Evolutionary conservation across 2,329 filamentous ascomycete species (phyloP).

Genomic region (Colletotrichum cuscutae): DNA sequence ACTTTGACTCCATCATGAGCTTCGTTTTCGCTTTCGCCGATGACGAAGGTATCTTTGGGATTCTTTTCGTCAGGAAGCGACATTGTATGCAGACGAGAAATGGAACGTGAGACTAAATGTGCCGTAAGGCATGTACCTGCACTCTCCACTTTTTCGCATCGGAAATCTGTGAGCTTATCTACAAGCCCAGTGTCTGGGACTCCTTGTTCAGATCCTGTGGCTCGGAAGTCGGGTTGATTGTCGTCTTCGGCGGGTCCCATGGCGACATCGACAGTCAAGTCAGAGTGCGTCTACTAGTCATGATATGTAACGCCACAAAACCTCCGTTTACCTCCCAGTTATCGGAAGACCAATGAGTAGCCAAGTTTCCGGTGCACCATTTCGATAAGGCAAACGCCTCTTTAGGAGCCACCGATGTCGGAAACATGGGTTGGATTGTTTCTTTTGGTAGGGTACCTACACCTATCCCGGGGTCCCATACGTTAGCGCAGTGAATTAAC

Average conservation of each 20-base stretch:
- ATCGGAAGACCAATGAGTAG: not conserved
- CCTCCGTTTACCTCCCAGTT: not conserved
- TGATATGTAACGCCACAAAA: not conserved
- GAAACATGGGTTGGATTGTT: not conserved
- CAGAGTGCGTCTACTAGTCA: not conserved
- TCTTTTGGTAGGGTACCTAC: too few species aligned
- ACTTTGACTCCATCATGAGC: not conserved
- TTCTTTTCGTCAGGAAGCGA: not conserved
- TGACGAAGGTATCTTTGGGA: not conserved
- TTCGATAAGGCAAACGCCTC: not conserved
- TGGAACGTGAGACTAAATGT: too few species aligned
- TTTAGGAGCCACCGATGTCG: not conserved
- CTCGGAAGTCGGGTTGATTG: not conserved
- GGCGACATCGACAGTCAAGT: constrained; percentile 17
- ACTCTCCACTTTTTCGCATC: not conserved
- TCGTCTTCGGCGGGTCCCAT: constrained; percentile 28
- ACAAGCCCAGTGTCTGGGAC: not conserved
- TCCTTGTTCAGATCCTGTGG: not conserved
- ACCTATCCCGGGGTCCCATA: too few species aligned
- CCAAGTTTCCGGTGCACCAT: not conserved
- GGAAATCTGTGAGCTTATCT: not conserved
- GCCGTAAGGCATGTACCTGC: not conserved
- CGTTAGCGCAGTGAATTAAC: too few species aligned
- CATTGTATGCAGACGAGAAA: not conserved
- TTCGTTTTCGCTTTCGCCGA: not conserved